Percentiles rank a stretch among this genome's conserved stretches.
phyloP scores from a whole-genome alignment of 495 filamentous ascomycete species.

The Schizothecium vesticola region DNA sequence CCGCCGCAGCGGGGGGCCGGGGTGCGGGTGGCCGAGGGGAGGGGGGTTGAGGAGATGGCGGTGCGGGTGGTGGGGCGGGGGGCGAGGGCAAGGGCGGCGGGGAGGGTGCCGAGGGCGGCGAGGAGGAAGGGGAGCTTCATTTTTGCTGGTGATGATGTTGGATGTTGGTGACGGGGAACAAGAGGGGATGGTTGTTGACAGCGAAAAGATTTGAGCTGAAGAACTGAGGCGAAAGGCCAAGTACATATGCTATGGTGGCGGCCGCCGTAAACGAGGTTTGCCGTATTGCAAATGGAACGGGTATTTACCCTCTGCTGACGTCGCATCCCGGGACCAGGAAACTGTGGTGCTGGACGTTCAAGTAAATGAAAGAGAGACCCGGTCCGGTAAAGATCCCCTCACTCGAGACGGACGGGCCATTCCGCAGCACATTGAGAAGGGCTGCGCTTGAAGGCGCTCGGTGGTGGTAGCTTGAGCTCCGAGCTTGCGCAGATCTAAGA shows the following conservation, averaged over 20 bases:
- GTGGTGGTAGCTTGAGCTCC: background rate
- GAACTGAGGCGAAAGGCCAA: background rate
- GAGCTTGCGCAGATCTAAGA: background rate
- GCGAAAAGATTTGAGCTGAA: background rate
- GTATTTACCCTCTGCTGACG: background rate
- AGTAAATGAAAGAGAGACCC: background rate
- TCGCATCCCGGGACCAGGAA: background rate
- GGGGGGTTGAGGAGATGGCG: background rate
- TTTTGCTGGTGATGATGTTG: background rate
- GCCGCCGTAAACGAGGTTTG: background rate
- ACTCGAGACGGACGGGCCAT: background rate
- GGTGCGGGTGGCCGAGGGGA: background rate
- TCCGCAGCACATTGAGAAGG: background rate
- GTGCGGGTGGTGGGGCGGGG: background rate
- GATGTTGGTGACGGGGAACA: too few relatives aligned
- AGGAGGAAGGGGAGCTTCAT: background rate
- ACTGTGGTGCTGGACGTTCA: background rate
- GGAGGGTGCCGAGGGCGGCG: background rate
- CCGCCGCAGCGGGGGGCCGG: conserved; percentile 3
- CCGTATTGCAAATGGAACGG: background rate
- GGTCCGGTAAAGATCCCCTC: background rate
- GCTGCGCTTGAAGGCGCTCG: background rate
- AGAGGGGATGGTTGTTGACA: background rate
- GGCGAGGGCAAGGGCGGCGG: background rate
- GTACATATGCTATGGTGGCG: background rate